These are phyloP conservation scores for Trametes cinnabarina DNA, from an alignment of 768 basidiomycete species.

Conservation along the genomic window DNA sequence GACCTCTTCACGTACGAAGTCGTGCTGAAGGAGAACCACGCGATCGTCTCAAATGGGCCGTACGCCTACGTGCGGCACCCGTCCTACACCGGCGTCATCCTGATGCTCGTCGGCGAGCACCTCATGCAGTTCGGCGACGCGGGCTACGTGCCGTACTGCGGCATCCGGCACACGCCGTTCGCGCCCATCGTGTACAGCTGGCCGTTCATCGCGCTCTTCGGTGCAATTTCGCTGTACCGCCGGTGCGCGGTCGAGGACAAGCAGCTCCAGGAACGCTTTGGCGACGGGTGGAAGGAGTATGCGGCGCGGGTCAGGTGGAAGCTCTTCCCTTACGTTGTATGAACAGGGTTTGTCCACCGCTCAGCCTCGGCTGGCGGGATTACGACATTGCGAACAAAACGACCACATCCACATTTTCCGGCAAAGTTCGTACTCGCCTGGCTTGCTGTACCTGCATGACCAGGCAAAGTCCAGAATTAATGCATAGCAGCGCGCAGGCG, in stretches of 20 bases:
- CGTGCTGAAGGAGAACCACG: conserved; percentile 9
- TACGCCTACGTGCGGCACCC: conserved; percentile 22
- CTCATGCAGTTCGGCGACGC: not conserved
- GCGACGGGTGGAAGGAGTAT: conserved; percentile 25
- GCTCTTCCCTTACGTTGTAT: conserved; percentile 24
- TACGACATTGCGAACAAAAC: too few species aligned
- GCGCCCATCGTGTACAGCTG: not conserved
- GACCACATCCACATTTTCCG: too few species aligned
- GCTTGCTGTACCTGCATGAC: too few species aligned
- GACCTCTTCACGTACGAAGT: conserved; percentile 18
- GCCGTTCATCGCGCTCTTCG: not conserved
- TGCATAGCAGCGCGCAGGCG: too few species aligned
- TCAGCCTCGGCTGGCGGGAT: too few species aligned
- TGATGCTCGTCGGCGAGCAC: conserved; percentile 6
- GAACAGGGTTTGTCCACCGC: too few species aligned
- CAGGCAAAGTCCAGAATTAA: too few species aligned
- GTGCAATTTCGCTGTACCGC: not conserved
- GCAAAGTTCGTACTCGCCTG: too few species aligned
- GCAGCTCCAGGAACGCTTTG: conserved; percentile 23
- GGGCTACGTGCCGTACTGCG: not conserved
- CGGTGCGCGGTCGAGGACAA: conserved; percentile 26
- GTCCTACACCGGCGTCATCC: conserved; percentile 14
- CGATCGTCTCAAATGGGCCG: conserved; percentile 14
- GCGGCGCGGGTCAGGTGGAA: conserved; percentile 17
- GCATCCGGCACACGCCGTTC: not conserved